Evolutionary conservation across 2,329 filamentous ascomycete species (phyloP).

Genomic region (Sphaerulina vaccinii): DNA sequence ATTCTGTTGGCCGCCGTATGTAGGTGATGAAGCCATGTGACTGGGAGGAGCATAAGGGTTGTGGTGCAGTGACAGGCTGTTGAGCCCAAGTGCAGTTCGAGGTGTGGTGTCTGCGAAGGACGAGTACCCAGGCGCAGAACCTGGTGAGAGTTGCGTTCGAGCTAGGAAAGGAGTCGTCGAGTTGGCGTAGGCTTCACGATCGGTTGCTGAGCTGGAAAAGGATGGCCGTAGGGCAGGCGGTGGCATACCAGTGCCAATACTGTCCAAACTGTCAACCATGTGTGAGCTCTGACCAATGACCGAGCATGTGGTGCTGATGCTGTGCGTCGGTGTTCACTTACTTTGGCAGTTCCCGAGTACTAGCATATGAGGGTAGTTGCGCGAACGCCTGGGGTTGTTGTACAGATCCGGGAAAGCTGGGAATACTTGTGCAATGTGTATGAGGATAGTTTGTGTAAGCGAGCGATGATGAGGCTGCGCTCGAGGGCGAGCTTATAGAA

Average conservation of each 20-base stretch:
- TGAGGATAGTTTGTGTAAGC: constrained; percentile 40
- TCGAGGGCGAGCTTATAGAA: constrained; percentile 54
- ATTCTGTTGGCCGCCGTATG: constrained; percentile 29
- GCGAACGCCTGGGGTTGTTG: constrained; percentile 41
- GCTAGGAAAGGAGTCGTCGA: constrained; percentile 30
- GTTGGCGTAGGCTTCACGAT: constrained; percentile 32
- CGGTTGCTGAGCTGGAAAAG: constrained; percentile 31
- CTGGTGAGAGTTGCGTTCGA: constrained; percentile 32
- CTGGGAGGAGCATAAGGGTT: constrained; percentile 17
- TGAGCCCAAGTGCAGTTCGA: constrained; percentile 28
- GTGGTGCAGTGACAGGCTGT: constrained; percentile 30
- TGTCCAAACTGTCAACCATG: constrained; percentile 32
- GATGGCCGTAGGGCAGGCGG: constrained; percentile 31
- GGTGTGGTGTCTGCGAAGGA: constrained; percentile 37
- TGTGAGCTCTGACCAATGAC: constrained; percentile 27
- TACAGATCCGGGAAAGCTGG: constrained; percentile 36
- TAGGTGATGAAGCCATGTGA: constrained; percentile 34
- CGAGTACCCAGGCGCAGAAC: constrained; percentile 30
- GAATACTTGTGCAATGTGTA: constrained; percentile 40
- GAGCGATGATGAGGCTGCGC: constrained; percentile 45
- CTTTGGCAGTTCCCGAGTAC: constrained; percentile 44
- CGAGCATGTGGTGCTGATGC: constrained; percentile 18
- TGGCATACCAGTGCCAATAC: constrained; percentile 31
- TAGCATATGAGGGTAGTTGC: constrained; percentile 39
- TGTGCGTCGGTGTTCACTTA: constrained; percentile 41